Evolutionary conservation across 257 asterid species (phyloP).

Genomic region (Handroanthus guayacan): DNA sequence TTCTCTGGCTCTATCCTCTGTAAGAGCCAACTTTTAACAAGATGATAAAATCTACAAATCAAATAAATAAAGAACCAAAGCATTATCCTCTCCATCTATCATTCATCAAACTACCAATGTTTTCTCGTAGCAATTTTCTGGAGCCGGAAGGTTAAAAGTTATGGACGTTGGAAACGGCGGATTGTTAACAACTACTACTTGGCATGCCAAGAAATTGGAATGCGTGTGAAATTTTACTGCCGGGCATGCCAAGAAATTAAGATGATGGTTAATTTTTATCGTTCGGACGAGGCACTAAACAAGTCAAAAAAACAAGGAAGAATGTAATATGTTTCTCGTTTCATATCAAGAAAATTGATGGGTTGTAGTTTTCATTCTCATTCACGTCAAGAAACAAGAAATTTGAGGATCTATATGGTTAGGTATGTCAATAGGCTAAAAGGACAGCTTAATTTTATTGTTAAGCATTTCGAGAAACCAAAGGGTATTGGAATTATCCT

Average conservation of each 20-base stretch:
- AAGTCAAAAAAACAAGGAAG: slow-evolving; percentile 12
- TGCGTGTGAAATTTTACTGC: background rate
- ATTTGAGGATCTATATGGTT: background rate
- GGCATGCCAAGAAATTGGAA: no score
- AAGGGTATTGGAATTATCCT: background rate
- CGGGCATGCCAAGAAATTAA: background rate
- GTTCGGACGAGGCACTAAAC: background rate
- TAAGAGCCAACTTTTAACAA: slow-evolving; percentile 25
- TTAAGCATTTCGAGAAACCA: background rate
- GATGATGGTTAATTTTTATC: background rate
- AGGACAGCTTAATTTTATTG: background rate
- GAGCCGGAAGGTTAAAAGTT: background rate
- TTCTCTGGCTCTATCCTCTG: slow-evolving; percentile 80
- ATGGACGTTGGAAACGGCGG: background rate
- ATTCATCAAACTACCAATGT: slow-evolving; percentile 1
- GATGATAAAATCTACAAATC: slow-evolving; percentile 11
- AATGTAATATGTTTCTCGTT: background rate
- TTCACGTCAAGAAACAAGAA: background rate
- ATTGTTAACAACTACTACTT: background rate
- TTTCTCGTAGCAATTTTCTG: background rate
- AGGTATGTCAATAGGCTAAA: background rate
- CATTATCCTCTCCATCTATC: slow-evolving; percentile 23
- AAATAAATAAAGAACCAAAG: slow-evolving; percentile 2
- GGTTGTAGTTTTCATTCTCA: background rate
- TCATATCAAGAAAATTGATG: slow-evolving; percentile 13